These are phyloP conservation scores for Cryptosporidium baileyi DNA, from an alignment of 169 alveolate species.

Conservation along the genomic window DNA sequence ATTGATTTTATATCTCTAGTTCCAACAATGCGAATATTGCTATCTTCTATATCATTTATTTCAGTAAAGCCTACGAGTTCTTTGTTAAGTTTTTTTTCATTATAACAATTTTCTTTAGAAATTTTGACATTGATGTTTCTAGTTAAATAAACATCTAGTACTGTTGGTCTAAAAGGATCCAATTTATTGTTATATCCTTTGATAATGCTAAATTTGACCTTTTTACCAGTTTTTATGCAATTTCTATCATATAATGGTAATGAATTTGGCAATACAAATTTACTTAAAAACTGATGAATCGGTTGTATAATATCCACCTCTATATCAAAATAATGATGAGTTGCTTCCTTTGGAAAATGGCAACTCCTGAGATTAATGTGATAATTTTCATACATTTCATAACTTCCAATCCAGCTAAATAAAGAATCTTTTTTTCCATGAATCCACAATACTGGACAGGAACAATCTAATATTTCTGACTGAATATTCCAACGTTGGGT, in stretches of 20 bases:
- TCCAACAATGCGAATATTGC: constrained; percentile 33
- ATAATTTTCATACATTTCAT: constrained; percentile 68
- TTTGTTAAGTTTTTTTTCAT: neutral
- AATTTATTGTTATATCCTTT: constrained; percentile 1
- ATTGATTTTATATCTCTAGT: constrained; percentile 50
- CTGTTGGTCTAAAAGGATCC: constrained; percentile 59
- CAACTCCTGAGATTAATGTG: constrained; percentile 67
- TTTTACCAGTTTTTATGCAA: constrained; percentile 22
- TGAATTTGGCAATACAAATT: constrained; percentile 26
- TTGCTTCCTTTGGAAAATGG: constrained; percentile 75
- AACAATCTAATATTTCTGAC: constrained; percentile 70
- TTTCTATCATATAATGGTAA: neutral
- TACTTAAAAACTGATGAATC: constrained; percentile 58
- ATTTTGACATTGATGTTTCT: constrained; percentile 41
- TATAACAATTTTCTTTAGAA: neutral
- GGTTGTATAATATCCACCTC: constrained; percentile 70
- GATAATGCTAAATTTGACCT: neutral
- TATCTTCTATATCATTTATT: neutral
- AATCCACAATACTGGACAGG: constrained; percentile 76
- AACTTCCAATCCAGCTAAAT: constrained; percentile 70
- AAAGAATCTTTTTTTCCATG: constrained; percentile 74
- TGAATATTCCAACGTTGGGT: constrained; percentile 74
- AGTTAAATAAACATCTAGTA: constrained; percentile 50
- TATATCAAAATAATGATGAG: constrained; percentile 72
- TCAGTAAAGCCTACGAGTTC: neutral